A percentile compares a stretch with the other conserved stretches of the same genome.
Evolutionary conservation across 805 yeast genomes (phyloP).

Genomic region (Vanderwaltozyma verrucispora): DNA sequence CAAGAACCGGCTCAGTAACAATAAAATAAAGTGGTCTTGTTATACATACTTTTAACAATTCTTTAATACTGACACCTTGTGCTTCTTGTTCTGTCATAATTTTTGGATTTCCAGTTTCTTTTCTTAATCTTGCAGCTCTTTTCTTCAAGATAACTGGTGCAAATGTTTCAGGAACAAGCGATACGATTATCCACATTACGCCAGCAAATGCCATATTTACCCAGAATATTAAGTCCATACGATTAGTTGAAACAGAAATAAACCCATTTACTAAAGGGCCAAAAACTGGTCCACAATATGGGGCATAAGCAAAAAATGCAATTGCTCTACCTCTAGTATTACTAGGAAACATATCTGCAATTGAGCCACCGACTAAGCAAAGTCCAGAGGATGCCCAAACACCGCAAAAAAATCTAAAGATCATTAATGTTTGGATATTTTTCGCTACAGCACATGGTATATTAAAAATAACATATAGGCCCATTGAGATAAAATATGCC

Average conservation of each 20-base stretch:
- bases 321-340: slow-evolving; percentile 80
- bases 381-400: slow-evolving; percentile 76
- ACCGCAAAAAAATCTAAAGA: slow-evolving; percentile 78
- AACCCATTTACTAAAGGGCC: slow-evolving; percentile 87
- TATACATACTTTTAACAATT: slow-evolving; percentile 61
- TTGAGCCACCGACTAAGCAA: slow-evolving; percentile 80
- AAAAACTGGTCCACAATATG: slow-evolving; percentile 84
- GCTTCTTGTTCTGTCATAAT: slow-evolving; percentile 93
- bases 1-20: slow-evolving; percentile 75
- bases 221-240: slow-evolving; percentile 71
- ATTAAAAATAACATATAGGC: slow-evolving; percentile 66
- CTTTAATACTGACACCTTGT: slow-evolving; percentile 54
- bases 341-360: slow-evolving; percentile 76
- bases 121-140: slow-evolving; percentile 56
- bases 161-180: slow-evolving; percentile 78
- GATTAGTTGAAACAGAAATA: slow-evolving; percentile 59
- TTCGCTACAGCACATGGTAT: slow-evolving; percentile 80
- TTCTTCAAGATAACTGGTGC: slow-evolving; percentile 67
- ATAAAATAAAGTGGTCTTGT: slow-evolving; percentile 71
- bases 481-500: slow-evolving; percentile 67
- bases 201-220: slow-evolving; percentile 90
- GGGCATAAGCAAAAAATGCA: slow-evolving; percentile 85
- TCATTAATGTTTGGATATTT: slow-evolving; percentile 70
- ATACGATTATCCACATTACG: slow-evolving; percentile 56
- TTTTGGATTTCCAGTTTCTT: slow-evolving; percentile 69